These are phyloP conservation scores for Xanthoparmelia taractica DNA, from an alignment of 495 filamentous ascomycete genomes.

Conservation along the genomic window DNA sequence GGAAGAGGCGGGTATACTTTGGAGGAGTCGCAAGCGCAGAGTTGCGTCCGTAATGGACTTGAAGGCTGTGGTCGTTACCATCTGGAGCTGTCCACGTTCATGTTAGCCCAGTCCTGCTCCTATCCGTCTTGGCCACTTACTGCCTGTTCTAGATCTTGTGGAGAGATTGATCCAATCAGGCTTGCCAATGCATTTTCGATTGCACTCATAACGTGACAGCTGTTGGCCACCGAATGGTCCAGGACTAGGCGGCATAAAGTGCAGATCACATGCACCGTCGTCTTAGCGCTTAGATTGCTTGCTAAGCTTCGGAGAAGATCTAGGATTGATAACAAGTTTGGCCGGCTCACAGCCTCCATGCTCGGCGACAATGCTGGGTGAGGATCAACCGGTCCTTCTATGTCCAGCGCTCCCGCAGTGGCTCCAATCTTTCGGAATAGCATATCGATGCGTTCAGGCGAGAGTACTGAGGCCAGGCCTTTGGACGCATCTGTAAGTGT, in stretches of 20 bases:
- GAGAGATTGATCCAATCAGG: slow-evolving; percentile 34
- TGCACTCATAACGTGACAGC: slow-evolving; percentile 34
- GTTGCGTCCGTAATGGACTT: slow-evolving; percentile 40
- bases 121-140: slow-evolving; percentile 25
- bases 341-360: slow-evolving; percentile 7
- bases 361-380: background rate
- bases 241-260: slow-evolving; percentile 49
- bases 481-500: slow-evolving; percentile 29
- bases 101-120: slow-evolving; percentile 25
- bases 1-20: slow-evolving; percentile 47
- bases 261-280: slow-evolving; percentile 15
- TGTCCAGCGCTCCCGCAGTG: slow-evolving; percentile 19
- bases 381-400: slow-evolving; percentile 15
- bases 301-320: slow-evolving; percentile 32
- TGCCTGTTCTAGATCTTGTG: slow-evolving; percentile 29
- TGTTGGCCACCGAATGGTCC: slow-evolving; percentile 44
- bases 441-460: slow-evolving; percentile 8
- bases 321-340: slow-evolving; percentile 30
- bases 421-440: slow-evolving; percentile 25
- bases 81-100: slow-evolving; percentile 38
- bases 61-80: slow-evolving; percentile 48
- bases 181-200: slow-evolving; percentile 42
- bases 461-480: slow-evolving; percentile 18
- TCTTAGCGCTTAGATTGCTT: slow-evolving; percentile 33
- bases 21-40: slow-evolving; percentile 54